Base-by-base conservation (phyloP, 2,329 filamentous ascomycete species). In the Fusarium anthophilum region DNA sequence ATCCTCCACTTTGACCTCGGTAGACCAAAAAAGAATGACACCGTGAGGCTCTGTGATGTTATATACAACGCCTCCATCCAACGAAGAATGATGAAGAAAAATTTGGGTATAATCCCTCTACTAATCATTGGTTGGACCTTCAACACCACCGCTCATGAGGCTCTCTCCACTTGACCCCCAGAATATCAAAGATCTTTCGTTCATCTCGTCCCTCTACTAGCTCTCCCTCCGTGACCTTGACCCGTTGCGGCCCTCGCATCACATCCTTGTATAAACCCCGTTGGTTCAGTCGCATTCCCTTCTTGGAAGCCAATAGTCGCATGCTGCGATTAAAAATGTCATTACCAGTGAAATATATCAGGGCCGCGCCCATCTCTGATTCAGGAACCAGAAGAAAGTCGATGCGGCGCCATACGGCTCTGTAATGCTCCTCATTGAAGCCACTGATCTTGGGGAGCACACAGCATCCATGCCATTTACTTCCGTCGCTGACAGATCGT, bases 271-370 rank as follows among this genome's bases (percentile, higher is more conserved):
- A 98, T 63, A 98, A 81, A 0, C 95, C 96, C 37, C 89, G 86
- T 82, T 98, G 95, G 76, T 98, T 98, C 62, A 98, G 80, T 57
- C 93, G 85, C 94, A 97, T 95, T 0, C 91, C 90, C 83, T 94
- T 96, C 82, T 91, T 94, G 44, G 91, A 90, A 20, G 95, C 94
- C 72, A 98, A 81, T 22, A 97, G 83, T 72, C 96, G 86, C 81
- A 98, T 89, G 79, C 94, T 97, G 22, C 95, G 87, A 81, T 98
- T 98, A 84, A 98, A 98, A 39, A 98, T 92, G 80, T 98, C 95
- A 76, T 98, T 96, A 2, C 96, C 96, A 0, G 96, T 98, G 79
- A 98, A 98, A 80, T 98, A 98, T n/a, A 98, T 88, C 70, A 98
- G 81, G 1, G 95, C 95, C 0, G 94, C 95, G 3, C 96, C 96